Evolutionary conservation across 805 yeast genomes (phyloP).

Genomic region (Clavispora phyllophila): DNA sequence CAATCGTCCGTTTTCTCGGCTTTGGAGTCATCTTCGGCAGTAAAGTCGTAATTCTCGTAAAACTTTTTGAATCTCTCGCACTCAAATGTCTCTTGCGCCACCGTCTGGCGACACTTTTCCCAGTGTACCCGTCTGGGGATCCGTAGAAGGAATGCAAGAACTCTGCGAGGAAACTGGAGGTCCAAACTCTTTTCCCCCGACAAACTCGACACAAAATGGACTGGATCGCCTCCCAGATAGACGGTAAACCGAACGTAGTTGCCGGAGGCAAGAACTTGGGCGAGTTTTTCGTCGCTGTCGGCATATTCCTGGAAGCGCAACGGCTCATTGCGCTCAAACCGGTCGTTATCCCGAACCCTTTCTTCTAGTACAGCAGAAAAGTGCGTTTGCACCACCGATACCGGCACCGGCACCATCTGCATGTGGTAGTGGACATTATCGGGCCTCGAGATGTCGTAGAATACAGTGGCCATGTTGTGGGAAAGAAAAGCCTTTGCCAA

Average conservation of each 20-base stretch:
- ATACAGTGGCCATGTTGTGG: slow-evolving; percentile 45
- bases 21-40: too few species aligned
- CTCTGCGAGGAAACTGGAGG: slow-evolving; percentile 80
- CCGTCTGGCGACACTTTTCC: slow-evolving; percentile 70
- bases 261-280: slow-evolving; percentile 21
- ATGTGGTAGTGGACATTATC: slow-evolving; percentile 70
- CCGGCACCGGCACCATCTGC: slow-evolving; percentile 70
- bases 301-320: slow-evolving; percentile 25
- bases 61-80: slow-evolving; percentile 56
- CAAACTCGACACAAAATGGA: slow-evolving; percentile 3
- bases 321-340: slow-evolving; percentile 36
- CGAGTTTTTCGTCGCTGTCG: slow-evolving; percentile 17
- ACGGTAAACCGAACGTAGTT: slow-evolving; percentile 36
- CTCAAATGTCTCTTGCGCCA: slow-evolving; percentile 57
- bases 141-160: slow-evolving; percentile 58
- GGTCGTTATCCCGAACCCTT: slow-evolving; percentile 45
- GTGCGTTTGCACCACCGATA: slow-evolving; percentile 20
- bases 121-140: slow-evolving; percentile 64
- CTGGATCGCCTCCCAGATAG: slow-evolving; percentile 15
- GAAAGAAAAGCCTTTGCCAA: slow-evolving; percentile 45
- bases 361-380: slow-evolving; percentile 46
- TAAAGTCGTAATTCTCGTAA: slow-evolving; percentile 53
- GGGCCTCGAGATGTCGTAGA: slow-evolving; percentile 64
- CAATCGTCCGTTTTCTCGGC: too few species aligned
- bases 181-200: slow-evolving; percentile 46